Base-by-base conservation (phyloP, 768 basidiomycete genomes). In the Lactarius indigo region DNA sequence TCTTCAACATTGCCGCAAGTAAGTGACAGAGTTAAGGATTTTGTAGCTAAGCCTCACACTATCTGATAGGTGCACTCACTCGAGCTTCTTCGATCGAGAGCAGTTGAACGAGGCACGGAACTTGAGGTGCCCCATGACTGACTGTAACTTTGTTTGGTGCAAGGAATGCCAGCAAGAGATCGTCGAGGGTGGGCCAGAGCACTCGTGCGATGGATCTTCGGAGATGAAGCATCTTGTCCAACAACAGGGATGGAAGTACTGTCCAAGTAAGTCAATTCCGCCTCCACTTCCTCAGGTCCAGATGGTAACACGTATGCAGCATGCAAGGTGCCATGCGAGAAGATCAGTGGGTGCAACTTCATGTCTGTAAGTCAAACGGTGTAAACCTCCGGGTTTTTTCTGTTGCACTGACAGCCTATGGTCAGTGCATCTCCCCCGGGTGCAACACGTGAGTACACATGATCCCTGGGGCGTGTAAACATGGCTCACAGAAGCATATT, bases 321-420 rank as follows among this genome's bases (percentile, higher is more conserved):
- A 4, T 83, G 82, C 70, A 71, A 72, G 44, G 83, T 84, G 7
- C 81, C 84, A 1, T 80, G 84, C 31, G 81, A 78, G 61, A 87
- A 85, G 69, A 78, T 79, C 12, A 75, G 75, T 15, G 86, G 86
- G 0, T 87, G 86, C 61, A 82, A 86, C 65, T 86, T 87, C 72
- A 84, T 87, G 80, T 79, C 81, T 64, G 85, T 85, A 39, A 76
- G 84, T 70, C 1, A 39, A 28, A 63, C 61, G 37, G 12, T 35
- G 15, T 42, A 23, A 41, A 52, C 33, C 55, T 18, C 17, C 33
- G 9, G 37, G 1, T 26, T 28, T 18, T 23, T 39, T 31, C 59
- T 44, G 31, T 52, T 28, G 23, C 44, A 31, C 10, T 68, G 50
- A 68, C 13, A 13, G n/a, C 50, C 37, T 2, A 12, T 42, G 10